A percentile compares a stretch with the other conserved stretches of the same genome.
Conservation (phyloP, 2,329 filamentous ascomycete genomes). For the Cladosporium sp. region DNA sequence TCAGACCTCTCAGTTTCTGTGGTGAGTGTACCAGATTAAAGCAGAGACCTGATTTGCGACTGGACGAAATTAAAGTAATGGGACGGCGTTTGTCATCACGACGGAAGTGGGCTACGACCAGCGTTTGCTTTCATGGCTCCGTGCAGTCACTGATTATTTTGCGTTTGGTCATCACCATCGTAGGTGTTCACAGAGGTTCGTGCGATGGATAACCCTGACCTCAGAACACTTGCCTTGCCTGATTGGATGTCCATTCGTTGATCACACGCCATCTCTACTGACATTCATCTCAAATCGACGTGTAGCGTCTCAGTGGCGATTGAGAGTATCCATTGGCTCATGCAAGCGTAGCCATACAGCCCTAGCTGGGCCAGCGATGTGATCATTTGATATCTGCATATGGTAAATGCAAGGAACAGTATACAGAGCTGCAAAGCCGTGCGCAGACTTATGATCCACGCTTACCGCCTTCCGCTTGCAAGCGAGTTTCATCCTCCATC, state of each 20-base stretch:
- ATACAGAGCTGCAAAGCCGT: not conserved
- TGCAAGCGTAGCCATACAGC: too few relatives aligned
- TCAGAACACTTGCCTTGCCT: too few relatives aligned
- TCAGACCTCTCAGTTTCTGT: not conserved
- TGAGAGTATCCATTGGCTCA: too few relatives aligned
- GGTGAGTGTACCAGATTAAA: not conserved
- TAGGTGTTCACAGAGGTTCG: too few relatives aligned
- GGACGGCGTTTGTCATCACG: not conserved
- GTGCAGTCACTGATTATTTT: not conserved
- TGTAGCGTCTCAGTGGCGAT: too few relatives aligned
- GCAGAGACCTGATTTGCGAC: not conserved
- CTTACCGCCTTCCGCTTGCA: not conserved
- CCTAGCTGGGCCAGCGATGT: too few relatives aligned
- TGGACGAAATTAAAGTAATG: not conserved
- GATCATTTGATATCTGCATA: too few relatives aligned
- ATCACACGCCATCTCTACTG: too few relatives aligned
- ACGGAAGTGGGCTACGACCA: not conserved
- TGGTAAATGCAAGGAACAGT: not conserved
- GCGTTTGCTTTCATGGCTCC: not conserved
- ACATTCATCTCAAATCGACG: too few relatives aligned
- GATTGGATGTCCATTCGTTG: too few relatives aligned
- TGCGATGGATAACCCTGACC: too few relatives aligned
- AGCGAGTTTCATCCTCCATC: conserved; percentile 1
- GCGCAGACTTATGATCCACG: not conserved
- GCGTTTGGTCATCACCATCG: too few relatives aligned